Evolutionary conservation across 345 rosid genomes (phyloP), one percentile per base, ranked within the genome.

Genomic region (Heritiera fomes): DNA sequence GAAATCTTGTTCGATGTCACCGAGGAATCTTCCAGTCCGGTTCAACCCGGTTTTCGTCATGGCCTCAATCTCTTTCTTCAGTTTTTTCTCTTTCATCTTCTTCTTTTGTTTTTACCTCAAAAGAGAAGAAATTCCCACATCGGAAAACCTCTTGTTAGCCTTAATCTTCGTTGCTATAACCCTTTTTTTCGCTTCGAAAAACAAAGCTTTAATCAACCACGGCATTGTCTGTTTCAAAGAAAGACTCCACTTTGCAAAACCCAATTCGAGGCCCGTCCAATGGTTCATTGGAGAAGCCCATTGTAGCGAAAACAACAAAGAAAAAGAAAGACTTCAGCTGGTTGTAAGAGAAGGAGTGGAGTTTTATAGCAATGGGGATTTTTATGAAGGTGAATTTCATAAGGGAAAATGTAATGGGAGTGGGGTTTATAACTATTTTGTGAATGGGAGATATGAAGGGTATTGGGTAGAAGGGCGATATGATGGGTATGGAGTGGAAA

Each of bases 391-490:
- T 0, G 99, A 96, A 73, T 94, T 96, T 72, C 89, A 91, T 46
- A 88, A 85, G 71, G 99, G 98, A 17, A 91, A 78, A 80, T 89
- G 95, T 75, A 92, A 89, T 23, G 99, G 99, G 20, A 94, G 91
- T 70, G 99, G 99, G 70, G 99, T 96, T 23, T 96, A 96, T 68
- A 91, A 88, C 46, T 94, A 87, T 76, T 84, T 82, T 70, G 89
- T 88, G 30, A 94, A 89, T 58, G 99, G 98, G 63, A 88, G 97
- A 73, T 94, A 96, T 62, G 98, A 96, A 77, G 99, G 98, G 6
- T 95, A 96, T 58, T 96, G 98, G 99, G 81, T 96, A 6, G 94
- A 90, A 75, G 98, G 99, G 59, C 88, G 88, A 77, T 92, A 96
- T 71, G 97, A 96, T 72, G 99, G 99, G 8, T 89, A 80, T 53